Percentiles rank a stretch among this genome's conserved stretches.
Conservation (phyloP, 2,329 filamentous ascomycete species). For the Tolypocladium amazonense region DNA sequence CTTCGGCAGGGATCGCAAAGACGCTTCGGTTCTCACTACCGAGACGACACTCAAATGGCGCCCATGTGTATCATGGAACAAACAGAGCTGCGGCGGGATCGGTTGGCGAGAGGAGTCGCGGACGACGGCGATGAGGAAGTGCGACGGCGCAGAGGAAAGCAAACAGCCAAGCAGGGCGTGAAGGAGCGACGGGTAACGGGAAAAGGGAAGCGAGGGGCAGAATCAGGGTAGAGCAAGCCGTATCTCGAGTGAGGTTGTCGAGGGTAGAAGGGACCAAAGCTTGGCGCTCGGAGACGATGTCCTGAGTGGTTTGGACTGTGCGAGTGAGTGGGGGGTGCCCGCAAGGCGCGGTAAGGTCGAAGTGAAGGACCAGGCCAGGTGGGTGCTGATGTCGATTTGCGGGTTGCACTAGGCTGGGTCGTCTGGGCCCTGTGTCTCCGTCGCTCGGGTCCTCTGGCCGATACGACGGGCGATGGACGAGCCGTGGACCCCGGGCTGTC, state of each 20-base stretch:
- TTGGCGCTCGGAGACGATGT: not conserved
- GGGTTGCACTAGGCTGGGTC: not conserved
- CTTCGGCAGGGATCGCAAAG: not conserved
- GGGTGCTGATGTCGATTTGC: not conserved
- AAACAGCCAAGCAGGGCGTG: not conserved
- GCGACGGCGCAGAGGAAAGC: not conserved
- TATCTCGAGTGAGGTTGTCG: not conserved
- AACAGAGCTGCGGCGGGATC: not conserved
- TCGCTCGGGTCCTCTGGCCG: not conserved
- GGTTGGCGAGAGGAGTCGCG: not conserved
- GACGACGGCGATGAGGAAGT: not conserved
- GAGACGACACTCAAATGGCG: not conserved
- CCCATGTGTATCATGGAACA: not conserved
- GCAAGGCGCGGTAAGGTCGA: not conserved
- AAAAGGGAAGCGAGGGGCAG: not conserved
- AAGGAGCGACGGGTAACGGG: not conserved
- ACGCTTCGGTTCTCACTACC: not conserved
- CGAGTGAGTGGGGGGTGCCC: not conserved
- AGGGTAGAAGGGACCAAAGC: not conserved
- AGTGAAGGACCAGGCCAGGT: not conserved
- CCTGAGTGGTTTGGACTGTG: not conserved
- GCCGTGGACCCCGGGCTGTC: not conserved
- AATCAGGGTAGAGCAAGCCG: not conserved
- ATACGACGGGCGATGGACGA: not conserved
- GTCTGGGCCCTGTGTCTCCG: not conserved